Base-by-base conservation (phyloP, 2,329 filamentous ascomycete genomes). In the Aureobasidium melanogenum region DNA sequence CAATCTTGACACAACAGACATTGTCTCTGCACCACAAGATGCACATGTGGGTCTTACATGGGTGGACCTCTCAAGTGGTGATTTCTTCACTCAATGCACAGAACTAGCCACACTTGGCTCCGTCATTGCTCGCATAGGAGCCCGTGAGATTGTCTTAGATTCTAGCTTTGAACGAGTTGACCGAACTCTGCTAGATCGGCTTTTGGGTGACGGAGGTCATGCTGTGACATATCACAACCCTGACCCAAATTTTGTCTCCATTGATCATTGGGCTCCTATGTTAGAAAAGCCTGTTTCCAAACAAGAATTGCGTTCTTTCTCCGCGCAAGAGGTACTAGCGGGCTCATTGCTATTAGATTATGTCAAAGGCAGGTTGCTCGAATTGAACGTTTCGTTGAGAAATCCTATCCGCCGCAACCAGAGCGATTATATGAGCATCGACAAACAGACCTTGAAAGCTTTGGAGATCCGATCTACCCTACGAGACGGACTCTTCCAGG, bases 21-120 rank as follows among this genome's bases (percentile, higher is more conserved):
- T 9, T 30, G 44, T 15, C n/a, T 26, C 44, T 10, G 15, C 28
- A 17, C 7, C 34, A 12, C 64, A 66, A 4, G 66, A 60, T 14
- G 63, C 71, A 4, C 73, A 75, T 57, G 77, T 95, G 61, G 94
- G 94, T 3, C 77, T 99, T 54, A 89, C 94, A 43, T 99, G 94
- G 94, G 79, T 97, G 50, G 94, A 99, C 74, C 77, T 97, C 28
- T 97, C 94, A 9, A 99, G 94, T 2, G 94, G 94, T 15, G 89
- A 93, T 68, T 99, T 99, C 74, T 91, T 86, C 69, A 96, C 91
- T 0, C 91, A 97, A 70, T 79, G 79, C 19, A 87, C 88, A 0
- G 86, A 86, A 22, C 74, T 92, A 8, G 78, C 83, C 54, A 85
- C 86, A 60, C 76, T 99, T 5, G 81, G 89, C n/a, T 91, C 92